A percentile compares a stretch with the other conserved stretches of the same genome.
phyloP scores from a whole-genome alignment of 345 rosid genomes.

The Corymbia maculata region DNA sequence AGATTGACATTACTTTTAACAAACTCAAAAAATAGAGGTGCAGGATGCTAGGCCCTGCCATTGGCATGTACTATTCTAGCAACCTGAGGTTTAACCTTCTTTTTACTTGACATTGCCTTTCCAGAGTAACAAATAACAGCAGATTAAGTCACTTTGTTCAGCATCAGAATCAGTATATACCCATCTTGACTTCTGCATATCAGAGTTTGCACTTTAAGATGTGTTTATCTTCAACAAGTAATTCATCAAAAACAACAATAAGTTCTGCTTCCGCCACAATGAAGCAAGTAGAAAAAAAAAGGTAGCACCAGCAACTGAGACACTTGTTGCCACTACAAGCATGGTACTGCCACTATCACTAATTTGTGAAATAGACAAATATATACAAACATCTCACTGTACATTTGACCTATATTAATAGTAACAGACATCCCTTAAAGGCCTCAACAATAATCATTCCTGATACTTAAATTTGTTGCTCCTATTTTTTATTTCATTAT shows the following conservation, averaged over 20 bases:
- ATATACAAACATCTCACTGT: neutral
- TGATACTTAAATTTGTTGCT: neutral
- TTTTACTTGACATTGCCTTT: neutral
- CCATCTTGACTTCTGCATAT: neutral
- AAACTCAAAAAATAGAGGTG: neutral
- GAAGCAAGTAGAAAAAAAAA: neutral
- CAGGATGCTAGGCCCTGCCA: neutral
- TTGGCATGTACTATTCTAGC: neutral
- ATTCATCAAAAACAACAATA: neutral
- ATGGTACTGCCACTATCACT: neutral
- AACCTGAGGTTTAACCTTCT: neutral
- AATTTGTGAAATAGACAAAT: neutral
- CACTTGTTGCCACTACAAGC: neutral
- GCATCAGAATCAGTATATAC: neutral
- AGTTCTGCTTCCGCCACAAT: neutral
- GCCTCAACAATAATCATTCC: neutral
- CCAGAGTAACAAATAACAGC: neutral
- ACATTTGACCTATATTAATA: neutral
- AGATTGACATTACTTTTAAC: neutral
- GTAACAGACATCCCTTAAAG: neutral
- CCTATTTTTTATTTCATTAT: neutral
- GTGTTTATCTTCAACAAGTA: neutral
- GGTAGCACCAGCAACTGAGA: neutral
- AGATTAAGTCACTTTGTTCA: neutral
- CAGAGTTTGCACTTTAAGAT: neutral